Evolutionary conservation across 1,284 basidiomycete species (phyloP), one percentile per base, ranked within the genome.

Genomic region (Bondarzewia mesenterica): DNA sequence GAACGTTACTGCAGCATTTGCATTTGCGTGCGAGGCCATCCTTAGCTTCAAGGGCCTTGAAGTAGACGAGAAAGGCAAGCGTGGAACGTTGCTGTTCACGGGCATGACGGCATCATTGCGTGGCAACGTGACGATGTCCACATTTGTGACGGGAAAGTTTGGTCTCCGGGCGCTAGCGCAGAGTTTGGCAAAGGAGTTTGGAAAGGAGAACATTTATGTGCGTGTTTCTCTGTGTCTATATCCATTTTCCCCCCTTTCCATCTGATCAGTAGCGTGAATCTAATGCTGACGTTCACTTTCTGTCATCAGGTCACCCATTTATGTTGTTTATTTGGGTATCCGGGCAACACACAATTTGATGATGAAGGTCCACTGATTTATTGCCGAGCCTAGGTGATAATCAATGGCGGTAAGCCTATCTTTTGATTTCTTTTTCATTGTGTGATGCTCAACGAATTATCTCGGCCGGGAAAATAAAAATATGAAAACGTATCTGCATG

Each of bases 141-240:
- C 73, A 2, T 86, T 90, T 53, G 71, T 85, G 4, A 78, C 80
- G 3, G 78, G 80, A 90, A n/a, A 89, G 64, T 77, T 77, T 50
- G 86, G 75, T 1, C 51, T 80, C 51, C 68, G 87, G 29, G 81
- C 81, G 0, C 64, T 90, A 42, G 77, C 78, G 10, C 86, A 90
- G 69, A 86, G 84, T 50, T 64, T 90, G 60, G 79, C 78, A 25
- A 87, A 89, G 62, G 88, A 90, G 59, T 90, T 89, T 58, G 82
- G 82, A 14, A 80, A 81, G 59, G 67, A 89, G 52, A 86, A 88
- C 55, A 88, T 90, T 47, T 85, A 90, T 64, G 85, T 82, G 14
- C 45, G 72, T 63, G 2, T 4, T 3, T 5, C 10, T 5, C 10
- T 7, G 2, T 39, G 16, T 37, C 43, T n/a, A 29, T 7, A 4